These are phyloP conservation scores for Quercus rubra DNA, from an alignment of 306 rosid species.

Conservation along the genomic window DNA sequence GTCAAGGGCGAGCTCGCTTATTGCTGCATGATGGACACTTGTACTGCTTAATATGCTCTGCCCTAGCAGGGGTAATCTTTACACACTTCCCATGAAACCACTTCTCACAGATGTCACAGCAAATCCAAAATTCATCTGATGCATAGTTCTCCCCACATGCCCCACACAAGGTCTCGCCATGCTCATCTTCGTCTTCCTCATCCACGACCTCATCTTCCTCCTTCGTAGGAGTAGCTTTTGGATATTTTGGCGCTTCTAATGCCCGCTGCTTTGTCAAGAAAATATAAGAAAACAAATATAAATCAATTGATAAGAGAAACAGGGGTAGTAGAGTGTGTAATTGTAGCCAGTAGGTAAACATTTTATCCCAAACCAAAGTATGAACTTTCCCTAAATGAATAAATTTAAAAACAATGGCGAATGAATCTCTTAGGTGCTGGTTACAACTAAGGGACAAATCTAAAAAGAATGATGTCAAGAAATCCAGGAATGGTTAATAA, in stretches of 20 bases:
- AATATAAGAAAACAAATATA: constrained; percentile 14
- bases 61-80: constrained; percentile 91
- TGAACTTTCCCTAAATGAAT: not conserved
- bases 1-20: constrained; percentile 75
- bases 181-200: constrained; percentile 81
- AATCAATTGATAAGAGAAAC: not conserved
- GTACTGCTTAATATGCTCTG: constrained; percentile 90
- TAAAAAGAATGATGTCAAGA: not conserved
- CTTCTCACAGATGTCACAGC: constrained; percentile 86
- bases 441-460: not conserved
- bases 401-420: not conserved
- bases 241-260: constrained; percentile 50
- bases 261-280: constrained; percentile 43
- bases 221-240: constrained; percentile 39
- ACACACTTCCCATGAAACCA: constrained; percentile 98
- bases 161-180: constrained; percentile 85
- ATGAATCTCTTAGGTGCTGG: not conserved
- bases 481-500: not conserved
- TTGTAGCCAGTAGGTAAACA: not conserved
- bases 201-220: constrained; percentile 70
- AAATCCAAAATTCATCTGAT: constrained; percentile 90
- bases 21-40: constrained; percentile 96
- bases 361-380: not conserved
- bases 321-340: not conserved
- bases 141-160: constrained; percentile 87